phyloP scores from a whole-genome alignment of 2,329 filamentous ascomycete species.

The Nigrograna mackinnonii region DNA sequence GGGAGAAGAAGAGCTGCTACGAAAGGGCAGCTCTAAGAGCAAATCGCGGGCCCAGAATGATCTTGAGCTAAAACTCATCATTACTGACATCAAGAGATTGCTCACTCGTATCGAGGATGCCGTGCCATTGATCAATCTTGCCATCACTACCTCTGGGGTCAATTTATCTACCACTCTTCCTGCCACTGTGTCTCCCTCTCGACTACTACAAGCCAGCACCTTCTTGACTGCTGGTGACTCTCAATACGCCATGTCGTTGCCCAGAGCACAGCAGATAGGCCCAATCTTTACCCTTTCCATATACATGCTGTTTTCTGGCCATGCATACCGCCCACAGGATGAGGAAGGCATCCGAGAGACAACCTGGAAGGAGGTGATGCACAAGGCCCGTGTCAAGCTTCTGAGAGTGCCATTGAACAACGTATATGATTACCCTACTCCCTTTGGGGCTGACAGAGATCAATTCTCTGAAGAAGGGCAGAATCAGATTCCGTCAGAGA shows the following conservation, averaged over 20 bases:
- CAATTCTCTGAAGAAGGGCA: slow-evolving; percentile 19
- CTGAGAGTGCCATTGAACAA: slow-evolving; percentile 68
- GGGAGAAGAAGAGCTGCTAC: slow-evolving; percentile 60
- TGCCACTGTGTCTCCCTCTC: slow-evolving; percentile 83
- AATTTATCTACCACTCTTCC: slow-evolving; percentile 80
- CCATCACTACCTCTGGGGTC: slow-evolving; percentile 91
- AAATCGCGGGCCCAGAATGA: slow-evolving; percentile 61
- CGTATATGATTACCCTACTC: slow-evolving; percentile 50
- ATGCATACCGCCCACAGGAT: slow-evolving; percentile 62
- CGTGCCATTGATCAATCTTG: slow-evolving; percentile 88
- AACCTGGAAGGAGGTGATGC: slow-evolving; percentile 95
- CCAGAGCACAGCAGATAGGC: slow-evolving; percentile 75
- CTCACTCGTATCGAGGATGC: slow-evolving; percentile 84
- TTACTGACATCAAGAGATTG: slow-evolving; percentile 74
- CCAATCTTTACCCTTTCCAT: slow-evolving; percentile 84
- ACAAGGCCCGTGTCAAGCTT: slow-evolving; percentile 86
- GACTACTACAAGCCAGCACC: slow-evolving; percentile 89
- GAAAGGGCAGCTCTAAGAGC: slow-evolving; percentile 48
- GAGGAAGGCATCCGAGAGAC: slow-evolving; percentile 65
- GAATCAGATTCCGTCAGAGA: slow-evolving; percentile 44
- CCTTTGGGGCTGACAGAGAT: slow-evolving; percentile 17
- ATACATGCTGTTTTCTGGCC: slow-evolving; percentile 92
- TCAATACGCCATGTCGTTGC: slow-evolving; percentile 71
- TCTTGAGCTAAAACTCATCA: slow-evolving; percentile 69
- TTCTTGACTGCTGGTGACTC: slow-evolving; percentile 86